Conservation (phyloP, 1,284 basidiomycete genomes). For the Neotropicomus parvogracilis region DNA sequence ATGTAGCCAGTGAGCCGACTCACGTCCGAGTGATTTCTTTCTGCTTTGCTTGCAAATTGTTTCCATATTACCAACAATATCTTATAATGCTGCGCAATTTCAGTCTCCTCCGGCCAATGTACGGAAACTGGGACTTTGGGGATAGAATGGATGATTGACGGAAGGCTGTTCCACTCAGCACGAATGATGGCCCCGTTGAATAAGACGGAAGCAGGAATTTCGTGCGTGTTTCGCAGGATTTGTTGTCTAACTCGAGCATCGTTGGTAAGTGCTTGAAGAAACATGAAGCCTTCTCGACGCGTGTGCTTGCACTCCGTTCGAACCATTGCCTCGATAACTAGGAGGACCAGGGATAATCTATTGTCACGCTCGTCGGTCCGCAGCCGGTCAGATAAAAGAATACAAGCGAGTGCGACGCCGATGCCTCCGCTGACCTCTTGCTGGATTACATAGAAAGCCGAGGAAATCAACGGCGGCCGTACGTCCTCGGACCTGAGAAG, state of each 20-base stretch:
- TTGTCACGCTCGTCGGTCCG: slow-evolving; percentile 11
- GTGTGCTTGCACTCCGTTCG: slow-evolving; percentile 28
- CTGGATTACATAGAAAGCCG: slow-evolving; percentile 40
- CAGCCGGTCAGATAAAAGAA: slow-evolving; percentile 32
- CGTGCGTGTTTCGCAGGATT: slow-evolving; percentile 21
- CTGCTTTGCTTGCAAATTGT: slow-evolving; percentile 22
- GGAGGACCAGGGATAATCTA: slow-evolving; percentile 35
- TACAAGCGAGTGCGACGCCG: slow-evolving; percentile 37
- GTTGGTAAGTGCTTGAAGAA: slow-evolving; percentile 41
- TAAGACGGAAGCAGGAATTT: slow-evolving; percentile 23
- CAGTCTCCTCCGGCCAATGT: slow-evolving; percentile 40
- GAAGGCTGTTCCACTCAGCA: slow-evolving; percentile 21
- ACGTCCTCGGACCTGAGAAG: slow-evolving; percentile 14
- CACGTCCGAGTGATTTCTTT: slow-evolving; percentile 21
- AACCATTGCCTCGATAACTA: slow-evolving; percentile 39
- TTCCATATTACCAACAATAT: slow-evolving; percentile 41
- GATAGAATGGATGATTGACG: slow-evolving; percentile 20
- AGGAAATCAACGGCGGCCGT: slow-evolving; percentile 23
- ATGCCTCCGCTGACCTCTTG: slow-evolving; percentile 44
- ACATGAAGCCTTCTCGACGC: slow-evolving; percentile 35
- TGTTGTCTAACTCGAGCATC: slow-evolving; percentile 6
- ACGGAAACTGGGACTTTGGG: slow-evolving; percentile 30
- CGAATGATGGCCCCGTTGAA: slow-evolving; percentile 32
- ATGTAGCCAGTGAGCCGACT: slow-evolving; percentile 14
- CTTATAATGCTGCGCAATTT: slow-evolving; percentile 46